phyloP scores from a whole-genome alignment of 2,329 filamentous ascomycete species.

The Colletotrichum tanaceti region DNA sequence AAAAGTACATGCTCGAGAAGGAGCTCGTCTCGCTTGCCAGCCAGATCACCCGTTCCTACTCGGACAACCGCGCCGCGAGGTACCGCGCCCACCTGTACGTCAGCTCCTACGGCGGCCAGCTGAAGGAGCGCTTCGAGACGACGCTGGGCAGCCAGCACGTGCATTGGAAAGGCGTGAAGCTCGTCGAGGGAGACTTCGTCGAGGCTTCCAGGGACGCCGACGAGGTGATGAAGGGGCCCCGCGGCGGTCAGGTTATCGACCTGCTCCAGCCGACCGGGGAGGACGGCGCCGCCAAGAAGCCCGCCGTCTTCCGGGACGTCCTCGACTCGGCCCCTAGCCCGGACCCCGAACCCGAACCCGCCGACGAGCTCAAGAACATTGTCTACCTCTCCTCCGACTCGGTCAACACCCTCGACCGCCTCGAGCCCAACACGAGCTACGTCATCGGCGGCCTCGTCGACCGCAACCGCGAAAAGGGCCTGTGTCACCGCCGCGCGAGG shows the following conservation, averaged over 20 bases:
- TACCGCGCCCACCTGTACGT: conserved; percentile 80
- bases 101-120: conserved; percentile 79
- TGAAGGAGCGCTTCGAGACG: conserved; percentile 84
- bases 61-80: conserved; percentile 79
- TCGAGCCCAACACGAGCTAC: conserved; percentile 91
- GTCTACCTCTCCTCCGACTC: conserved; percentile 95
- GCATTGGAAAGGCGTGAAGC: conserved; percentile 82
- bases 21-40: conserved; percentile 85
- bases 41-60: conserved; percentile 90
- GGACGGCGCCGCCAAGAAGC: conserved; percentile 43
- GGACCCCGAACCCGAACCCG: conserved; percentile 47
- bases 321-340: conserved; percentile 50
- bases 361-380: conserved; percentile 59
- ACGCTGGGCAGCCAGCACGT: conserved; percentile 77
- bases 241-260: conserved; percentile 69
- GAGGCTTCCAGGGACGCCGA: conserved; percentile 74
- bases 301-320: conserved; percentile 49
- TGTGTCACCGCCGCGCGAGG: conserved; percentile 86
- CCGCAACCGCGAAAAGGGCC: conserved; percentile 93
- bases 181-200: conserved; percentile 80
- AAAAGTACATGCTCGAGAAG: conserved; percentile 87
- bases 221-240: conserved; percentile 70
- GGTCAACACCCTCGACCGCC: conserved; percentile 81
- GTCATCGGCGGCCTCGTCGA: conserved; percentile 95
- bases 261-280: conserved; percentile 59